Base-by-base conservation (phyloP, 495 filamentous ascomycete species). In the Staphylotrichum longicolle region DNA sequence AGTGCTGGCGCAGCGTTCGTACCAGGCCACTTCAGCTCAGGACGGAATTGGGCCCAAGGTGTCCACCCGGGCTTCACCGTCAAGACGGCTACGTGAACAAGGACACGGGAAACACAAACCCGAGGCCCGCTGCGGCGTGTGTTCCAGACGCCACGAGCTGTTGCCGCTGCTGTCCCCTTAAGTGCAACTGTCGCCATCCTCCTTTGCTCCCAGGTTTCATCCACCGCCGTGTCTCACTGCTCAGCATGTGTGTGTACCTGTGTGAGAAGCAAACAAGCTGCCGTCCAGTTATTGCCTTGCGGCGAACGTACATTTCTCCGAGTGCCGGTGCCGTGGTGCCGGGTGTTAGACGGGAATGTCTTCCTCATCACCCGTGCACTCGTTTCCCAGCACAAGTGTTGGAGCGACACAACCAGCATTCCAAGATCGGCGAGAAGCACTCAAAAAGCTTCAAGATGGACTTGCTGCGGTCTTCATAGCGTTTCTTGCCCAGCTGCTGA, bases 141-240 rank as follows among this genome's bases (percentile, higher is more conserved):
- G 65, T 71, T 55, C 70, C 56, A 69, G 67, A 70, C 70, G 69
- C 70, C 66, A 68, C 68, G 68, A 67, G 64, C 60, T 40, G 54
- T 27, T 58, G 33, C 52, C 44, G 51, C 51, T 64, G 64, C 53
- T 63, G 63, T 63, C 63, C 58, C 62, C 62, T 71, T 67, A 72
- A 70, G 65, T 71, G 63, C 61, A 48, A 67, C 70, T 60, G 46
- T 54, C 60, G 63, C 66, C 70, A 44, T 57, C 57, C 55, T 54
- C 44, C 50, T 32, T 50, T 35, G 37, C 47, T 63, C 33, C 41
- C 41, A 52, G 33, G 30, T 32, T 55, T 57, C 53, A 45, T 58
- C 34, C 53, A 58, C n/a, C 63, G 56, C 54, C 51, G 60, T 73
- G 68, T 73, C 69, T 71, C 70, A 73, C 69, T 66, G 59, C 68